Evolutionary conservation across 1,284 basidiomycete genomes (phyloP).

Genomic region (Chalciporus sp.): DNA sequence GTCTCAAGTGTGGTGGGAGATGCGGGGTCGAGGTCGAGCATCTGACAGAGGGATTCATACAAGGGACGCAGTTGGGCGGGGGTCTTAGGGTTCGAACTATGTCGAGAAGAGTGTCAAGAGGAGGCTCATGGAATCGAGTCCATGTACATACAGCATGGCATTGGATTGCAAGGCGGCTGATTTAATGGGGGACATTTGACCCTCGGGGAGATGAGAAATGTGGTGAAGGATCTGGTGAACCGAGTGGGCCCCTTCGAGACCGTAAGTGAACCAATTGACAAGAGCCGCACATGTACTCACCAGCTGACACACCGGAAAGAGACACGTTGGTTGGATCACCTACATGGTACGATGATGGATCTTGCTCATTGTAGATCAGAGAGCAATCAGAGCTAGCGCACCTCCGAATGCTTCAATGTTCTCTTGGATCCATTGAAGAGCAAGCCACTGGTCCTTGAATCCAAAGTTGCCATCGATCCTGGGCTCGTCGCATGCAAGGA

Average conservation of each 20-base stretch:
- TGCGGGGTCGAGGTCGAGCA: constrained; percentile 55
- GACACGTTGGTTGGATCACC: constrained; percentile 61
- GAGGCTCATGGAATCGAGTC: neutral
- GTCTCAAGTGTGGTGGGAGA: constrained; percentile 46
- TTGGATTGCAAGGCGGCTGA: constrained; percentile 73
- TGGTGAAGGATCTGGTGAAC: constrained; percentile 75
- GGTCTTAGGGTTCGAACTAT: constrained; percentile 53
- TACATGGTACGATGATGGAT: constrained; percentile 52
- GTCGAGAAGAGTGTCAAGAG: neutral
- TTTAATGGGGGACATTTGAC: constrained; percentile 60
- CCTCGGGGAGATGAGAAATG: constrained; percentile 60
- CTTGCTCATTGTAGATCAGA: constrained; percentile 48
- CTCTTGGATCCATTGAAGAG: constrained; percentile 25
- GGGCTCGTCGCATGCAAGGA: constrained; percentile 64
- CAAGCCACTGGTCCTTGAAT: constrained; percentile 64
- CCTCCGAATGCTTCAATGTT: constrained; percentile 29
- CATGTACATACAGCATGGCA: constrained; percentile 56
- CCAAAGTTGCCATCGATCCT: constrained; percentile 69
- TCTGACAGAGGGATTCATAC: constrained; percentile 60
- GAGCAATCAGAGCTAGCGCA: constrained; percentile 49
- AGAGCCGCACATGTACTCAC: constrained; percentile 33
- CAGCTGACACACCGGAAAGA: constrained; percentile 69
- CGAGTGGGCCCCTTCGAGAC: constrained; percentile 61
- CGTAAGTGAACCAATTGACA: neutral
- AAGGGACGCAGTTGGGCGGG: constrained; percentile 58